Percentiles rank a stretch among this genome's conserved stretches.
phyloP scores from a whole-genome alignment of 2,329 filamentous ascomycete species.

The Xylaria polymorpha region DNA sequence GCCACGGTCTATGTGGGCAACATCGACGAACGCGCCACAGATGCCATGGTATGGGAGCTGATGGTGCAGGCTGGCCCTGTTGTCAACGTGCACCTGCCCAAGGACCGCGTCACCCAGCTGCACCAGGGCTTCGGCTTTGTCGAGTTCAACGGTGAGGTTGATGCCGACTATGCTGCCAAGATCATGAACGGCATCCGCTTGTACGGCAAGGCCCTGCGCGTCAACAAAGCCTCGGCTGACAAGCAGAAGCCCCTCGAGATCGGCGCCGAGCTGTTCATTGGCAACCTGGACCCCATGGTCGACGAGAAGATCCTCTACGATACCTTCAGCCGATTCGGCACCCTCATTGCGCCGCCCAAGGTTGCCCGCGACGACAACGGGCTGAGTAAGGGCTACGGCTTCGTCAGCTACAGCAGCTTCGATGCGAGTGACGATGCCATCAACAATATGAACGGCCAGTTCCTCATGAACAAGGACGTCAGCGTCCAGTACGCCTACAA shows the following conservation, averaged over 20 bases:
- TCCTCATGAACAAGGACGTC: conserved; percentile 96
- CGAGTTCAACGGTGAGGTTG: conserved; percentile 94
- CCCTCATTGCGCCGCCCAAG: conserved; percentile 85
- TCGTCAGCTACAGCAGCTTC: conserved; percentile 92
- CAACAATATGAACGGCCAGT: conserved; percentile 93
- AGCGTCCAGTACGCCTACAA: conserved; percentile 99
- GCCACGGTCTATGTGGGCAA: conserved; percentile 98
- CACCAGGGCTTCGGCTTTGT: conserved; percentile 99
- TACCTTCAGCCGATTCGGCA: conserved; percentile 91
- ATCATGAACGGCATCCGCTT: conserved; percentile 97
- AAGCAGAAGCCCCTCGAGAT: conserved; percentile 95
- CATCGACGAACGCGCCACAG: conserved; percentile 94
- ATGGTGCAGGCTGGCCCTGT: conserved; percentile 98
- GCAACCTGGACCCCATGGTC: conserved; percentile 93
- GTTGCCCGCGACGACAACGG: conserved; percentile 90
- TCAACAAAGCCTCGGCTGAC: conserved; percentile 93
- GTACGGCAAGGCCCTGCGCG: conserved; percentile 92
- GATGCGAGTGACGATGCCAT: conserved; percentile 94
- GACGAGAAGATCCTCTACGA: conserved; percentile 97
- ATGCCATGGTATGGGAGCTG: conserved; percentile 93
- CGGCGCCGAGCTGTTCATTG: conserved; percentile 95
- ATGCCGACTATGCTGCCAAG: conserved; percentile 95
- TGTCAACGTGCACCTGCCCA: conserved; percentile 97
- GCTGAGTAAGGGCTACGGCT: conserved; percentile 94
- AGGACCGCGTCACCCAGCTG: conserved; percentile 95